Evolutionary conservation across 768 basidiomycete genomes (phyloP), one percentile per base, ranked within the genome.

Genomic region (Naematelia encephala): DNA sequence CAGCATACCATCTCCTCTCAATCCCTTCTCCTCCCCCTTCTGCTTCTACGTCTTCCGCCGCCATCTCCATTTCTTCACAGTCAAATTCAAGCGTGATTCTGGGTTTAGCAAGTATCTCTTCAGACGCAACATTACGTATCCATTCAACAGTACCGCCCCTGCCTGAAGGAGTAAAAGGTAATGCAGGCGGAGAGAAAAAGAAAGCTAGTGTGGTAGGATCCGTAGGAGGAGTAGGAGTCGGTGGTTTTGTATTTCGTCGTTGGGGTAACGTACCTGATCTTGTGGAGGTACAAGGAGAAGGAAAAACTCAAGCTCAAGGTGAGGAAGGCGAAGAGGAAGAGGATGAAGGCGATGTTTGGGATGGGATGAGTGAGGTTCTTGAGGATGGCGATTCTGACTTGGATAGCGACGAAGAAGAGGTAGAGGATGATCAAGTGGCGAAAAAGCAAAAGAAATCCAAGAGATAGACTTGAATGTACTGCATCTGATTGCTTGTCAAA

Each of bases 1-100:
- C 75, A 3, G 51, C 72, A 0, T 65, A 69, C 34, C 64, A 67
- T 44, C 60, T 77, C 47, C 48, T 77, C 50, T 47, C 72, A 2
- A 45, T 77, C 23, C 69, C 67, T 3, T 30, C 55, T 5, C 54
- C 57, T n/a, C 50, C 54, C 19, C 22, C 55, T 5, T n/a, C 28
- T 34, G 8, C 44, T 11, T 48, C 51, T n/a, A 22, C 42, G 22
- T 52, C 61, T 16, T 62, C 64, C 13, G 60, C 61, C 46, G 52
- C 64, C 2, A 61, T 57, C 4, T 62, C 59, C 56, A 54, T 11
- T 43, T 11, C 39, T 11, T 43, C 39, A 11, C 43, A 13, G 22
- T n/a, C n/a, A n/a, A n/a, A 27, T 22, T 42, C 14, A 23, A 25
- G 10, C 21, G 10, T 13, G 21, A 47, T 14, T 23, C 39, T n/a